These are phyloP conservation scores for Podospora tetraspora DNA, from an alignment of 495 filamentous ascomycete genomes.

Conservation along the genomic window DNA sequence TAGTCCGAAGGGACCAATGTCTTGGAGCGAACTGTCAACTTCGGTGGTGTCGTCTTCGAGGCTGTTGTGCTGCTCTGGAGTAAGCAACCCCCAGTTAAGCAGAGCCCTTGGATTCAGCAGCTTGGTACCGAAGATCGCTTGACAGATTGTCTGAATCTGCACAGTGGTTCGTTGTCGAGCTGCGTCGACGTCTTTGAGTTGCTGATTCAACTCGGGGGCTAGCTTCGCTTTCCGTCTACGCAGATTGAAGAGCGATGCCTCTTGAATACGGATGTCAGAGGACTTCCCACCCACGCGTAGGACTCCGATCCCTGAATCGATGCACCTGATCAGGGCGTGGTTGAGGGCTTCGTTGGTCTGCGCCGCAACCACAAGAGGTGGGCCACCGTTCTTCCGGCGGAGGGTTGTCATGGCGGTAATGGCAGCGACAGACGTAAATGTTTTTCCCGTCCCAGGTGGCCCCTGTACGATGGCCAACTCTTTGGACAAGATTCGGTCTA, in stretches of 20 bases:
- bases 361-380: conserved; percentile 64
- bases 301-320: conserved; percentile 59
- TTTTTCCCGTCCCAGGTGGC: conserved; percentile 89
- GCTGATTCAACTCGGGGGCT: conserved; percentile 12
- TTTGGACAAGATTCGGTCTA: conserved; percentile 66
- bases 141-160: conserved; percentile 41
- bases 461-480: conserved; percentile 79
- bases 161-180: conserved; percentile 22
- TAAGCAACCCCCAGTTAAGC: conserved; percentile 52
- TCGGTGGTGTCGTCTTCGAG: conserved; percentile 56
- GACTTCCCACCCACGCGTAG: conserved; percentile 77
- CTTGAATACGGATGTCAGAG: conserved; percentile 56
- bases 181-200: conserved; percentile 23
- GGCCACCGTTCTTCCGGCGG: conserved; percentile 17
- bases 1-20: conserved; percentile 46
- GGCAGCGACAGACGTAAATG: conserved; percentile 67
- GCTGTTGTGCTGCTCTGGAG: conserved; percentile 54
- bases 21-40: conserved; percentile 26
- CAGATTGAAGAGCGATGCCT: conserved; percentile 60
- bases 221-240: conserved; percentile 29
- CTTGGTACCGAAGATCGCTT: conserved; percentile 45
- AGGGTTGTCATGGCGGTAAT: conserved; percentile 63
- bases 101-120: conserved; percentile 47
- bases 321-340: conserved; percentile 67
- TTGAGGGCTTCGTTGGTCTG: conserved; percentile 95